These are phyloP conservation scores for Fusarium albosuccineum DNA, from an alignment of 2,329 filamentous ascomycete genomes.

Conservation along the genomic window DNA sequence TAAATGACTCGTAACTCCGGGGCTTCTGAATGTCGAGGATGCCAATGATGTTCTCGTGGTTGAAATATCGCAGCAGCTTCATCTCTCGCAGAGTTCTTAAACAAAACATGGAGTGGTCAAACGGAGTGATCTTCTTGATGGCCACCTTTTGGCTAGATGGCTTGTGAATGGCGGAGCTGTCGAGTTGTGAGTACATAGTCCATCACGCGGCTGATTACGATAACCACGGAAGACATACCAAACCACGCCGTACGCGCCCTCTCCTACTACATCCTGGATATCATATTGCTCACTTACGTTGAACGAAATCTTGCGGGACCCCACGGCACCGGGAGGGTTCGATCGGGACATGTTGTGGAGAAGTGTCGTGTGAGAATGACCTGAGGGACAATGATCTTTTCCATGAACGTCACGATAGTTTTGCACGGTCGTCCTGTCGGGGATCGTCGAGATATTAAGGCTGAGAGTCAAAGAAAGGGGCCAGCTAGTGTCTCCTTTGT, in stretches of 20 bases:
- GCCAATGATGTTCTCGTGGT: conserved; percentile 99
- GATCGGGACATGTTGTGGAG: conserved; percentile 64
- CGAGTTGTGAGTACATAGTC: neutral
- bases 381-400: conserved; percentile 12
- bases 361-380: conserved; percentile 8
- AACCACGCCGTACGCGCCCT: conserved; percentile 98
- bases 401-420: conserved; percentile 11
- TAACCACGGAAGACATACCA: conserved; percentile 75
- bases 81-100: conserved; percentile 96
- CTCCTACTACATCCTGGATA: conserved; percentile 98
- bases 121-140: conserved; percentile 99
- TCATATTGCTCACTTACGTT: conserved; percentile 99
- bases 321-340: conserved; percentile 68
- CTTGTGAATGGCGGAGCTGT: conserved; percentile 95
- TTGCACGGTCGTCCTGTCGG: conserved; percentile 30
- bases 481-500: conserved; percentile 44
- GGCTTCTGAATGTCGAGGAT: conserved; percentile 99
- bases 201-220: neutral
- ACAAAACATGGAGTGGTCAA: conserved; percentile 99
- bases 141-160: conserved; percentile 98
- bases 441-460: conserved; percentile 24
- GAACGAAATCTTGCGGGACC: conserved; percentile 96
- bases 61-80: conserved; percentile 99
- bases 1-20: conserved; percentile 94
- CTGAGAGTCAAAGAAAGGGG: conserved; percentile 38